A percentile compares a stretch with the other conserved stretches of the same genome.
phyloP scores from a whole-genome alignment of 768 basidiomycete genomes.

The Calvatia gigantea region DNA sequence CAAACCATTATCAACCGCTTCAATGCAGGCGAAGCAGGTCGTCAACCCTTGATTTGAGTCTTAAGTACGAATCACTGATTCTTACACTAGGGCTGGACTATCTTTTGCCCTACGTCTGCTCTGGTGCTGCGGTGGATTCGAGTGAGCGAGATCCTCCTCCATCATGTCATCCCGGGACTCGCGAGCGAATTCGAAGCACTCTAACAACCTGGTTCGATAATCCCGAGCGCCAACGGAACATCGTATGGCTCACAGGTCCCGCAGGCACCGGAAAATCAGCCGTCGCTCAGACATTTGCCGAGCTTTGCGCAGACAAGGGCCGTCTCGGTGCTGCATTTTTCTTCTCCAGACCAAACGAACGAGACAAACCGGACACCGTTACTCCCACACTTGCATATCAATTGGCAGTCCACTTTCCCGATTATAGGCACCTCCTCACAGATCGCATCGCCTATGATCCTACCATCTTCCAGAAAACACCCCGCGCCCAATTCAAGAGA shows the following conservation, averaged over 20 bases:
- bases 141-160: too few relatives aligned
- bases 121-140: too few relatives aligned
- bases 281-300: conserved; percentile 2
- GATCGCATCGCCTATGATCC: neutral
- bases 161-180: too few relatives aligned
- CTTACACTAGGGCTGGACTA: too few relatives aligned
- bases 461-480: neutral
- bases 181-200: too few relatives aligned
- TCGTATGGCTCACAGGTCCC: conserved; percentile 8
- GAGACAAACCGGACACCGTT: neutral
- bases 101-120: too few relatives aligned
- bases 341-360: neutral
- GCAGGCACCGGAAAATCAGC: conserved; percentile 11
- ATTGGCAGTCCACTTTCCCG: neutral
- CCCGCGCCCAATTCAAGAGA: neutral
- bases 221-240: neutral
- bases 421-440: neutral
- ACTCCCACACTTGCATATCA: conserved; percentile 1
- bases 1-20: too few relatives aligned
- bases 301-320: neutral
- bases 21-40: too few relatives aligned
- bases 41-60: too few relatives aligned
- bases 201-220: neutral
- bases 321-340: conserved; percentile 7
- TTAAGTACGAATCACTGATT: too few relatives aligned